Evolutionary conservation across 140 eudicot species (phyloP).

Genomic region (Oenanthe javanica): DNA sequence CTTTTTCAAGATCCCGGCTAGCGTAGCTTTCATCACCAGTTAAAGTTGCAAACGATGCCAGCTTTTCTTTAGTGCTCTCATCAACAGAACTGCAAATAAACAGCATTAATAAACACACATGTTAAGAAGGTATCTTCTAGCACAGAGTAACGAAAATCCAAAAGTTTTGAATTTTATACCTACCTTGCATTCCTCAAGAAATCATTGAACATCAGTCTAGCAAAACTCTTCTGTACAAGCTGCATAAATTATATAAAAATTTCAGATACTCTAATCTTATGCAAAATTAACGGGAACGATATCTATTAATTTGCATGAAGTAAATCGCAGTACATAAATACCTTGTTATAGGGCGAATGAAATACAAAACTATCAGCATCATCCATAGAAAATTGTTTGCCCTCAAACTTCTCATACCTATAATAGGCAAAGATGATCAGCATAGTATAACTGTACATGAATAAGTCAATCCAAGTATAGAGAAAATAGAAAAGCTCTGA

Average conservation of each 20-base stretch:
- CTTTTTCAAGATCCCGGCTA: conserved; percentile 98
- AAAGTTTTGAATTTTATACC: not conserved
- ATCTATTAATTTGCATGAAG: too few species aligned
- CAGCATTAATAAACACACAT: not conserved
- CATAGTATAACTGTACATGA: not conserved
- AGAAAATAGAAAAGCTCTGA: not conserved
- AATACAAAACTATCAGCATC: conserved; percentile 87
- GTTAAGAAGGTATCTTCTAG: not conserved
- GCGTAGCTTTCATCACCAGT: conserved; percentile 79
- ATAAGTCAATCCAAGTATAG: not conserved
- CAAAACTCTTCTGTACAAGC: conserved; percentile 99
- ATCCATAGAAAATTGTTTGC: conserved; percentile 64
- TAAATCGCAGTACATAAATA: conserved; percentile 4
- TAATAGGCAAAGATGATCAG: not conserved
- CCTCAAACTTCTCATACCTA: conserved; percentile 77
- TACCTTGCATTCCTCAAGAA: conserved; percentile 76
- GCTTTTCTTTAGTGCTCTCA: conserved; percentile 83
- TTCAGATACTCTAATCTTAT: conserved; percentile 13
- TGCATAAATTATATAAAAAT: conserved; percentile 32
- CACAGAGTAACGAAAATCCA: not conserved
- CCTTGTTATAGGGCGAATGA: conserved; percentile 99
- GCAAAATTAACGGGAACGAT: not conserved
- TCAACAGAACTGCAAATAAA: conserved; percentile 55
- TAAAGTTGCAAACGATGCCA: conserved; percentile 65
- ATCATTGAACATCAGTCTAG: conserved; percentile 74